A percentile compares a stretch with the other conserved stretches of the same genome.
Evolutionary conservation across 768 basidiomycete genomes (phyloP).

Genomic region (Sutorius australiensis): DNA sequence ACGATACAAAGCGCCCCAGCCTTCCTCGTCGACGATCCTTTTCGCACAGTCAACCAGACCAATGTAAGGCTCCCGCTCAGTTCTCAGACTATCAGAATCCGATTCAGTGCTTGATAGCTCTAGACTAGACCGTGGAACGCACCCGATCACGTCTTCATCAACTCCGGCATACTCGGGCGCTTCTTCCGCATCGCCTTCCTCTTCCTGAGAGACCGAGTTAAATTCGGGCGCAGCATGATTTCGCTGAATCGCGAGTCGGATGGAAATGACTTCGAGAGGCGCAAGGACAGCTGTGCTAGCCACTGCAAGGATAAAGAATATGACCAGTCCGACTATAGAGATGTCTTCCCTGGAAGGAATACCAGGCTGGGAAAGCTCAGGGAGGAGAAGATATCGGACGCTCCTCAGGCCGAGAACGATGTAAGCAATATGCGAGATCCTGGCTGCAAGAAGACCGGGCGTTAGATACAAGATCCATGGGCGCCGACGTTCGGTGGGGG

Average conservation of each 20-base stretch:
- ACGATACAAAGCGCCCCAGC: conserved; percentile 66
- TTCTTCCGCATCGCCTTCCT: conserved; percentile 60
- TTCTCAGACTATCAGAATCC: conserved; percentile 50
- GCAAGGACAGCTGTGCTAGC: conserved; percentile 58
- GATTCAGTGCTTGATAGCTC: background rate
- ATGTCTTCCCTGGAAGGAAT: conserved; percentile 39
- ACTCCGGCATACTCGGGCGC: conserved; percentile 59
- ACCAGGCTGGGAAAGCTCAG: conserved; percentile 41
- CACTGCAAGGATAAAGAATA: conserved; percentile 56
- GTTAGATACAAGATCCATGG: conserved; percentile 83
- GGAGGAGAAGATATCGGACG: conserved; percentile 53
- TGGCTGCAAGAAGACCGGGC: conserved; percentile 54
- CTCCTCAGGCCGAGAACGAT: conserved; percentile 41
- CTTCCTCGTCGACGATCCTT: conserved; percentile 77
- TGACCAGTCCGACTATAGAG: conserved; percentile 44
- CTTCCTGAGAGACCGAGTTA: conserved; percentile 72
- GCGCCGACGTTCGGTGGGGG: conserved; percentile 72
- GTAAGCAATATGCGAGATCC: conserved; percentile 44
- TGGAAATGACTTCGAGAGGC: conserved; percentile 77
- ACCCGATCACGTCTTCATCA: conserved; percentile 87
- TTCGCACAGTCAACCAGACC: conserved; percentile 74
- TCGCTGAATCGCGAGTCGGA: conserved; percentile 77
- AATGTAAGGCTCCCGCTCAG: conserved; percentile 74
- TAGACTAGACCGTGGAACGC: conserved; percentile 18
- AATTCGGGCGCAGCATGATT: conserved; percentile 76